Base-by-base conservation (phyloP, 768 basidiomycete genomes). In the Trametes villosa region DNA sequence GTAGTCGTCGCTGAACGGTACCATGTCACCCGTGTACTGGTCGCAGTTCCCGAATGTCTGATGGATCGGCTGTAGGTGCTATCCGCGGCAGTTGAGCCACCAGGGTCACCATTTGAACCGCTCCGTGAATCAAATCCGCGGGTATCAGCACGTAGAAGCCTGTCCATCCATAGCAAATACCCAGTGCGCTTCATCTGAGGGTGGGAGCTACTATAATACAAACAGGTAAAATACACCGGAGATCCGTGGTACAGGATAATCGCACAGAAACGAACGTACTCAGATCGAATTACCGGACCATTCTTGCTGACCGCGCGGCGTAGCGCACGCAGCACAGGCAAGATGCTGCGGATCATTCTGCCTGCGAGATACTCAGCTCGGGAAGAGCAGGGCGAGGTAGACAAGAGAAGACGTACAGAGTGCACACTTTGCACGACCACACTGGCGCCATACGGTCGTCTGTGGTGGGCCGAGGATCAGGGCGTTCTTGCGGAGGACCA, bases 41-140 rank as follows among this genome's bases (percentile, higher is more conserved):
- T 70, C 68, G 67, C 92, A 94, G 56, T 79, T 81, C 4, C 88
- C 91, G 54, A 87, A 79, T 18, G 78, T 76, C 29, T 75, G 72
- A 55, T 78, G 76, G 18, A 78, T 76, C 30, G 75, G 67, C 55
- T 74, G 79, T 72, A 79, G 4, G 82, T 83, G 12, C 81, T 83
- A 57, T 92, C 86, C 86, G 41, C 89, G 80, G 0, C 92, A 92
- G 69, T 93, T 94, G 9, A 94, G 77, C 88, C 88, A 93, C 66
- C n/a, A n/a, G n/a, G n/a, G n/a, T n/a, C n/a, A n/a, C n/a, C n/a
- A n/a, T n/a, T n/a, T n/a, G n/a, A n/a, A n/a, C n/a, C n/a, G n/a
- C n/a, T n/a, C n/a, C n/a, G n/a, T n/a, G n/a, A n/a, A n/a, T n/a
- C n/a, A n/a, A n/a, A n/a, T n/a, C n/a, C n/a, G n/a, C n/a, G n/a